Evolutionary conservation across 768 basidiomycete genomes (phyloP), one percentile per base, ranked within the genome.

Genomic region (Naganishia randhawae): DNA sequence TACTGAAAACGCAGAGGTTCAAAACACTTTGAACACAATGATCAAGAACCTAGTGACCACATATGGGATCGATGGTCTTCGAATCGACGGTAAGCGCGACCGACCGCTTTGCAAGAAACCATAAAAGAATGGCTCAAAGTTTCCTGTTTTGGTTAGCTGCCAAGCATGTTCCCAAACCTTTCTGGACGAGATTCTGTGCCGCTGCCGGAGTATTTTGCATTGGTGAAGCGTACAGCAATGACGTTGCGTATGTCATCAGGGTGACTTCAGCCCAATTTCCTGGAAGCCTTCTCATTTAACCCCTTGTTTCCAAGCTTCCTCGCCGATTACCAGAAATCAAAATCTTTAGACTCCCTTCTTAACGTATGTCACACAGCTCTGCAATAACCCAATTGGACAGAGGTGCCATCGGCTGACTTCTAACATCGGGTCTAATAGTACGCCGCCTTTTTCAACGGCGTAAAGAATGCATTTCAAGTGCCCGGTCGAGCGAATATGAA

Each of bases 171-270:
- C 84, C 88, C 64, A 83, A 84, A 42, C 81, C 83, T 50, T 93
- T 92, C 78, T 92, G 90, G 91, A 85, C 87, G 1, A 73, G 75
- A 2, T 92, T 94, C 76, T 89, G 87, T 72, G 82, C 78, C 37
- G 86, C 85, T 17, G 89, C 89, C 0, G 89, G 88, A 9, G 88
- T 91, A 17, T 94, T 90, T 81, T 92, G 90, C 73, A 89, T 91
- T 66, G 91, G 91, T 51, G 91, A 92, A 81, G 89, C 92, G 35
- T 86, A 86, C 67, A 86, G 83, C n/a, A 74, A 77, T 31, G 83
- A 87, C 50, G 81, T 88, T 22, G 63, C 48, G 63, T 74, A 31
- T 39, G 67, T 50, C 9, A n/a, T 1, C 19, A 22, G 35, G 53
- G 33, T 19, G 22, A 19, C 35, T 10, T 9, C 3, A n/a, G 33